A percentile compares a stretch with the other conserved stretches of the same genome.
Evolutionary conservation across 1,284 basidiomycete genomes (phyloP).

Genomic region (Boletus semigastroideus): DNA sequence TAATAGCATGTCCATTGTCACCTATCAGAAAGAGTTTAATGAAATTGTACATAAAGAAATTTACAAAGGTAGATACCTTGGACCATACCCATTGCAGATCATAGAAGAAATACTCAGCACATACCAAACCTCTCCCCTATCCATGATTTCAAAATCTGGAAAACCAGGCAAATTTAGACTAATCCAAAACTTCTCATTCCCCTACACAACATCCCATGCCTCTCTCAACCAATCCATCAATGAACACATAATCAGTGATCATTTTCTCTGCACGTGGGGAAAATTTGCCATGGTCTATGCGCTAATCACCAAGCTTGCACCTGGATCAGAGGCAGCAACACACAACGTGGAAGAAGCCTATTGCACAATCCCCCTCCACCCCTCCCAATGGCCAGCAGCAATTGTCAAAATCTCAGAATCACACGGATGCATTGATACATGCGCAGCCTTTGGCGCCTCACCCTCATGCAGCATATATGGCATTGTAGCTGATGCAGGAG

Average conservation of each 20-base stretch:
- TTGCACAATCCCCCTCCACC: not conserved
- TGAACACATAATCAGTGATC: fast-evolving
- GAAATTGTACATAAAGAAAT: not conserved
- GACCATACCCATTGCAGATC: not conserved
- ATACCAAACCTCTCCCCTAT: not conserved
- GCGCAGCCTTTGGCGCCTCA: not conserved
- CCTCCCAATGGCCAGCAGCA: not conserved
- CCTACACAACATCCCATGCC: not conserved
- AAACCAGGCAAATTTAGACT: too few relatives aligned
- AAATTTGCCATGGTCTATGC: not conserved
- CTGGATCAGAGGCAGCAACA: not conserved
- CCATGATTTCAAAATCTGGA: not conserved
- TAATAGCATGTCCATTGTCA: not conserved
- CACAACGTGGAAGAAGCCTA: not conserved
- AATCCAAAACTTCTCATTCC: not conserved
- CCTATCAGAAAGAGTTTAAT: not conserved
- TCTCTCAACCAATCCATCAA: not conserved
- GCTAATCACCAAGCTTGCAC: not conserved
- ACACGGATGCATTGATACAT: not conserved
- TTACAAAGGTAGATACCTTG: not conserved
- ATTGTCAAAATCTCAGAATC: not conserved
- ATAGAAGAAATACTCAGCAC: not conserved
- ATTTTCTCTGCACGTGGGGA: not conserved
- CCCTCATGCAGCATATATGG: not conserved
- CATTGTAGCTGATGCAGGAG: too few relatives aligned